phyloP scores from a whole-genome alignment of 495 filamentous ascomycete species.

The Neurospora sp. region DNA sequence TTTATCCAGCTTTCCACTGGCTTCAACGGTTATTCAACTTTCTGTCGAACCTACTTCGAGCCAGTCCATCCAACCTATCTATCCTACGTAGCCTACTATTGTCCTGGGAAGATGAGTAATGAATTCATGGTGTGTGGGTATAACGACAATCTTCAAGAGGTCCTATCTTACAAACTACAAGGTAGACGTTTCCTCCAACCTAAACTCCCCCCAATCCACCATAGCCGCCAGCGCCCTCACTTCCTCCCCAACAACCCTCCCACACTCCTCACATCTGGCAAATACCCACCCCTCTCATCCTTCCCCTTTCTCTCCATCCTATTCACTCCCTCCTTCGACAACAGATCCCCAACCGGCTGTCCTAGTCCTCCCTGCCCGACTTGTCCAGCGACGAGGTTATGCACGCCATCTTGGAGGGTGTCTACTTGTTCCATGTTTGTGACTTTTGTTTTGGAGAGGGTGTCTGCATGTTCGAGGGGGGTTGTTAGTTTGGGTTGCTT shows the following conservation, averaged over 20 bases:
- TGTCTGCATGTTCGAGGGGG: constrained; percentile 31
- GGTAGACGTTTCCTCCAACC: too few species aligned
- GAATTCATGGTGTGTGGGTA: too few species aligned
- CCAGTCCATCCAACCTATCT: too few species aligned
- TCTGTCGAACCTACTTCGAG: too few species aligned
- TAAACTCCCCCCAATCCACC: not conserved
- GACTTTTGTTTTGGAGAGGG: constrained; percentile 55
- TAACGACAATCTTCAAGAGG: too few species aligned
- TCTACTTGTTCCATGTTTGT: constrained; percentile 51
- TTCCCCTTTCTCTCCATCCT: constrained; percentile 52
- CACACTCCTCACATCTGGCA: constrained; percentile 2
- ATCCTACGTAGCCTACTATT: too few species aligned
- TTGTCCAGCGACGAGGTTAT: constrained; percentile 48
- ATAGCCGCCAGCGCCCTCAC: not conserved
- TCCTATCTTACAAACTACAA: not conserved
- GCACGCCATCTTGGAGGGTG: constrained; percentile 51
- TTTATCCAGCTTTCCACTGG: too few species aligned
- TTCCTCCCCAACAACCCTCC: not conserved
- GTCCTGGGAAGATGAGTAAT: too few species aligned
- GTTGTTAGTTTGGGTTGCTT: not conserved
- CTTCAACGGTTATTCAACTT: too few species aligned
- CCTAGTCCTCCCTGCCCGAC: constrained; percentile 54
- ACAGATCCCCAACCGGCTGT: constrained; percentile 47
- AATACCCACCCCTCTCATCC: constrained; percentile 46
- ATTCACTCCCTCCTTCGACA: constrained; percentile 55